Evolutionary conservation across 2,329 filamentous ascomycete species (phyloP).

Genomic region (Exserohilum turcica): DNA sequence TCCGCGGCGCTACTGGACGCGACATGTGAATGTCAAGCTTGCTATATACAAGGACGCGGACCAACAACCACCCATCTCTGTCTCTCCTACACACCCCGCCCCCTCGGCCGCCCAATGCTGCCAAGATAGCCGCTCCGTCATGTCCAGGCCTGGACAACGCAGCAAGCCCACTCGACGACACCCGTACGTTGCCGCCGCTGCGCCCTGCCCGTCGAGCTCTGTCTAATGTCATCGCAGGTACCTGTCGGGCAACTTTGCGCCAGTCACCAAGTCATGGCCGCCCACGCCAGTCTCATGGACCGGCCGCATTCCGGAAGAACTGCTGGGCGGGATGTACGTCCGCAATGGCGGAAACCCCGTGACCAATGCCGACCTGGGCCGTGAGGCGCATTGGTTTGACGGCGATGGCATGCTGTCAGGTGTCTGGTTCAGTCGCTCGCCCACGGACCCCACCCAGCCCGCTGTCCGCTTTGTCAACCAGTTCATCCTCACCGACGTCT

Average conservation of each 20-base stretch:
- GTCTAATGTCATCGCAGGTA: slow-evolving; percentile 52
- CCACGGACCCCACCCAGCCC: slow-evolving; percentile 48
- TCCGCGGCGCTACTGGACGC: background rate
- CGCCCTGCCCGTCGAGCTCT: background rate
- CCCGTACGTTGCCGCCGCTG: slow-evolving; percentile 42
- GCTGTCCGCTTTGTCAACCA: slow-evolving; percentile 71
- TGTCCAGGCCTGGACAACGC: slow-evolving; percentile 29
- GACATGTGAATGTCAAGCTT: slow-evolving; percentile 9
- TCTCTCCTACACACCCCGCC: background rate
- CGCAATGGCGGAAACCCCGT: slow-evolving; percentile 74
- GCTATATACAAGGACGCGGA: slow-evolving; percentile 9
- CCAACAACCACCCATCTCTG: background rate
- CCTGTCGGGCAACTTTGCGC: slow-evolving; percentile 71
- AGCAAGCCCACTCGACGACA: slow-evolving; percentile 41
- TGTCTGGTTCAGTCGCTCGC: slow-evolving; percentile 61
- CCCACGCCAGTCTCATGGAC: slow-evolving; percentile 63
- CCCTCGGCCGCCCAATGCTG: slow-evolving; percentile 18
- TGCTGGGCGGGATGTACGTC: slow-evolving; percentile 72
- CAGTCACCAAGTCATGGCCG: slow-evolving; percentile 61
- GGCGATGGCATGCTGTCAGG: slow-evolving; percentile 76
- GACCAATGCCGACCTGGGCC: slow-evolving; percentile 63
- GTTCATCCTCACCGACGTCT: slow-evolving; percentile 70
- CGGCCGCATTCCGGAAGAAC: slow-evolving; percentile 66
- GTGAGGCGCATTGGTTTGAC: slow-evolving; percentile 75
- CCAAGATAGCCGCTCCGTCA: slow-evolving; percentile 17